Percentiles rank a stretch among this genome's conserved stretches.
Evolutionary conservation across 106 monocot genomes (phyloP).

Genomic region (Allium sativum): DNA sequence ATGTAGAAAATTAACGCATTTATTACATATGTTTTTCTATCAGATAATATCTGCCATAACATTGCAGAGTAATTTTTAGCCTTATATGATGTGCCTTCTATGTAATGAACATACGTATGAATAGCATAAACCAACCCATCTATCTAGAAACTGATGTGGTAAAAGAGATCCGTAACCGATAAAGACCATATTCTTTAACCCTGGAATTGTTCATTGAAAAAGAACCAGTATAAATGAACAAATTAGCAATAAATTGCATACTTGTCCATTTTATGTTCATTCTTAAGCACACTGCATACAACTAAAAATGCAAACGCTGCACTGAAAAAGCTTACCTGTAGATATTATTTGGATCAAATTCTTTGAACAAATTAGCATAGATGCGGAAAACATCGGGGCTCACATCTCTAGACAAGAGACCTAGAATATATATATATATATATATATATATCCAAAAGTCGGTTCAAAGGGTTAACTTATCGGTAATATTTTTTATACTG

Average conservation of each 20-base stretch:
- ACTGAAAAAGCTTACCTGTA: conserved; percentile 36
- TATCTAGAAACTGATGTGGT: conserved; percentile 12
- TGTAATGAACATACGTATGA: no score
- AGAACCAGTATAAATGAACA: no score
- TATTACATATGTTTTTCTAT: no score
- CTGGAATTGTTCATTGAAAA: no score
- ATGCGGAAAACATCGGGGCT: conserved; percentile 97
- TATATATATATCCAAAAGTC: not conserved
- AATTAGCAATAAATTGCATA: no score
- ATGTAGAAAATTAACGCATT: no score
- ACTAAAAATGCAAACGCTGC: not conserved
- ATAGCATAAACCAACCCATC: not conserved
- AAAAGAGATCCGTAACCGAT: conserved; percentile 33
- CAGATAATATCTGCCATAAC: no score
- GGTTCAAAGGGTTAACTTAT: not conserved
- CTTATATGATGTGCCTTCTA: no score
- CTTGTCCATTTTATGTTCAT: not conserved
- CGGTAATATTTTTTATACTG: no score
- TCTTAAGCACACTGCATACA: not conserved
- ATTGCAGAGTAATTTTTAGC: no score
- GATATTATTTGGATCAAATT: conserved; percentile 56
- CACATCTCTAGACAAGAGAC: conserved; percentile 80
- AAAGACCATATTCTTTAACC: conserved; percentile 26
- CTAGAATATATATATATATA: conserved; percentile 46
- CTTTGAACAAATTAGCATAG: conserved; percentile 71